phyloP scores from a whole-genome alignment of 225 moss, liverwort and hornwort genomes.

The Bryum argenteum region DNA sequence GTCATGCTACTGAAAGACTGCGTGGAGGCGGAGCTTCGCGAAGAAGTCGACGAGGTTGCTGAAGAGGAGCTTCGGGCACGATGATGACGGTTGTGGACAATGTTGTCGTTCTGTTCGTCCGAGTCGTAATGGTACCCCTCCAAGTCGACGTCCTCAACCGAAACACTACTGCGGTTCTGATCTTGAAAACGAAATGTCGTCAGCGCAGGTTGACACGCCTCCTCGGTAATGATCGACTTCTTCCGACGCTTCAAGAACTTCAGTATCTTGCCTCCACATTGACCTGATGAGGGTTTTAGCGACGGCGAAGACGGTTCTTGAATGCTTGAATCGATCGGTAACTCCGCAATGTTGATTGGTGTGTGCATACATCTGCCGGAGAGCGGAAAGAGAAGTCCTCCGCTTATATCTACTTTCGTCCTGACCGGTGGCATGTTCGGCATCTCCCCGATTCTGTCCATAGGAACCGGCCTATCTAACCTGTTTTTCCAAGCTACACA shows the following conservation, averaged over 20 bases:
- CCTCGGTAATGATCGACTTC: slow-evolving; percentile 18
- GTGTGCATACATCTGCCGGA: slow-evolving; percentile 7
- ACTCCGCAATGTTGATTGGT: slow-evolving; percentile 39
- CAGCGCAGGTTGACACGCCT: slow-evolving; percentile 33
- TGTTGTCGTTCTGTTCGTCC: slow-evolving; percentile 33
- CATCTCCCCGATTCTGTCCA: slow-evolving; percentile 28
- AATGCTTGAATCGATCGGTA: slow-evolving; percentile 13
- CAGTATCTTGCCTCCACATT: slow-evolving; percentile 35
- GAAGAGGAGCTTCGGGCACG: slow-evolving; percentile 27
- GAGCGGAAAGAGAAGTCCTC: slow-evolving; percentile 19
- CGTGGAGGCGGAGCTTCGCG: slow-evolving; percentile 30
- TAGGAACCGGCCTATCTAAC: background rate
- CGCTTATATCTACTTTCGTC: slow-evolving; percentile 41
- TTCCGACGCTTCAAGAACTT: slow-evolving; percentile 42
- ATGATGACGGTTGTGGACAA: slow-evolving; percentile 14
- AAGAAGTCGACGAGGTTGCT: slow-evolving; percentile 42
- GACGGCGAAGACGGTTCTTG: slow-evolving; percentile 12
- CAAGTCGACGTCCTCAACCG: slow-evolving; percentile 37
- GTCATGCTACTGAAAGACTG: slow-evolving; percentile 42
- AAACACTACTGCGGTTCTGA: slow-evolving; percentile 17
- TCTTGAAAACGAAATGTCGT: slow-evolving; percentile 45
- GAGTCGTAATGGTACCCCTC: slow-evolving; percentile 51
- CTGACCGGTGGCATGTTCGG: slow-evolving; percentile 1
- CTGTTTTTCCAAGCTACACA: background rate
- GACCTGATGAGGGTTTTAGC: slow-evolving; percentile 19